Evolutionary conservation across 2,329 filamentous ascomycete species (phyloP).

Genomic region (Talaromyces rugulosus): DNA sequence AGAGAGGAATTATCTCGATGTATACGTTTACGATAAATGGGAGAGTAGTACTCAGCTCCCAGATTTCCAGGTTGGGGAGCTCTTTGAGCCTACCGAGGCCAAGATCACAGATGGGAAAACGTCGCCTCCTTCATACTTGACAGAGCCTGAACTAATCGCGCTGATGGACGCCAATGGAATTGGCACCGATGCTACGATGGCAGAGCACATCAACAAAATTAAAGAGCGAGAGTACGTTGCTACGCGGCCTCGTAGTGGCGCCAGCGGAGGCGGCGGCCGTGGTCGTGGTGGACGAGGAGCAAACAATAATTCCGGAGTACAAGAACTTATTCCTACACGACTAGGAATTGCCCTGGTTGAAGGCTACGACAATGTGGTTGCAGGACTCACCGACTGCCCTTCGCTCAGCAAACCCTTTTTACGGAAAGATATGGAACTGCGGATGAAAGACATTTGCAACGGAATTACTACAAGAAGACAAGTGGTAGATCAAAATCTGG

Average conservation of each 20-base stretch:
- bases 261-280: slow-evolving; percentile 23
- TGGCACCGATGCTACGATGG: slow-evolving; percentile 98
- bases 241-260: slow-evolving; percentile 46
- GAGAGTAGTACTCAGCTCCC: slow-evolving; percentile 80
- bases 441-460: slow-evolving; percentile 95
- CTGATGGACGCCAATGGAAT: slow-evolving; percentile 99
- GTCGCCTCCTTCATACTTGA: slow-evolving; percentile 75
- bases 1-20: slow-evolving; percentile 87
- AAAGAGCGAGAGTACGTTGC: slow-evolving; percentile 84
- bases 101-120: slow-evolving; percentile 91
- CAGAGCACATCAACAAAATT: slow-evolving; percentile 95
- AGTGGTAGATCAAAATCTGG: slow-evolving; percentile 77
- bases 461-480: slow-evolving; percentile 69
- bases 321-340: slow-evolving; percentile 89
- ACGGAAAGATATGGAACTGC: slow-evolving; percentile 94
- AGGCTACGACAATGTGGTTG: slow-evolving; percentile 90
- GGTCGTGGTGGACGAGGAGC: slow-evolving; percentile 23
- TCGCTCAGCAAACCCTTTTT: slow-evolving; percentile 94
- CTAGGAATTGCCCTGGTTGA: slow-evolving; percentile 88
- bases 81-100: slow-evolving; percentile 82
- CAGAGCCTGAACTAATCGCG: slow-evolving; percentile 89
- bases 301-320: slow-evolving; percentile 40
- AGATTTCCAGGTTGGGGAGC: slow-evolving; percentile 71
- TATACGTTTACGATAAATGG: slow-evolving; percentile 97
- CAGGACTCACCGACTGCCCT: slow-evolving; percentile 60